Base-by-base conservation (phyloP, 73 alveolate genomes). In the Uronychia setigera region DNA sequence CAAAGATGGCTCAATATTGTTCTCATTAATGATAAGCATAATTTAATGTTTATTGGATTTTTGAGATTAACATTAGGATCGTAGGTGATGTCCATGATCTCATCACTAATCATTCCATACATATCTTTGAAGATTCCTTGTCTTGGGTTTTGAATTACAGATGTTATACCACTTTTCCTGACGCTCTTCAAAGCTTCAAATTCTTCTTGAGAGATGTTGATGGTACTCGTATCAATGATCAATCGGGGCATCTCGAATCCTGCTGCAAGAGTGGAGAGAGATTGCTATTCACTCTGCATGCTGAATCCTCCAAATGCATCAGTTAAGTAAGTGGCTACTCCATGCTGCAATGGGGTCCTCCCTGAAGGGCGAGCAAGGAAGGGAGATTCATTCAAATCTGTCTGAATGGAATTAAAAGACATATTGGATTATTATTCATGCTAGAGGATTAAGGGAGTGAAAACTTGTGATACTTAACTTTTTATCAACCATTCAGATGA, bases 61-160 rank as follows among this genome's bases (percentile, higher is more conserved):
- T n/a, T n/a, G n/a, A n/a, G n/a, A n/a, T n/a, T n/a, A 46, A 46
- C 67, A 46, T 46, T 5, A 46, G 81, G 81, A 58, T 76, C 81
- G 58, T 76, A 76, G n/a, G 81, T 26, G 46, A 76, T 76, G 29
- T 76, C 81, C 32, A 26, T 28, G 58, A 28, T 26, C 1, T 25
- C n/a, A 76, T 76, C 81, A 27, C 32, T 76, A 5, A 76, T 76
- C 29, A 76, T 76, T 35, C 32, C 32, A 31, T 76, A 76, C 81
- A 76, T 76, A 27, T 76, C 81, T 28, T 35, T 28, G 28, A 76
- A 5, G 46, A 76, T 28, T 9, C 58, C 28, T 5, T 26, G 9
- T 26, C 5, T 9, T 28, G 81, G 81, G 27, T 29, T 76, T 28
- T 76, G 28, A 27, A 76, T 76, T 1, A 32, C 46, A 25, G 35